Evolutionary conservation across 2,329 filamentous ascomycete genomes (phyloP).

Genomic region (Juglanconis sp.): DNA sequence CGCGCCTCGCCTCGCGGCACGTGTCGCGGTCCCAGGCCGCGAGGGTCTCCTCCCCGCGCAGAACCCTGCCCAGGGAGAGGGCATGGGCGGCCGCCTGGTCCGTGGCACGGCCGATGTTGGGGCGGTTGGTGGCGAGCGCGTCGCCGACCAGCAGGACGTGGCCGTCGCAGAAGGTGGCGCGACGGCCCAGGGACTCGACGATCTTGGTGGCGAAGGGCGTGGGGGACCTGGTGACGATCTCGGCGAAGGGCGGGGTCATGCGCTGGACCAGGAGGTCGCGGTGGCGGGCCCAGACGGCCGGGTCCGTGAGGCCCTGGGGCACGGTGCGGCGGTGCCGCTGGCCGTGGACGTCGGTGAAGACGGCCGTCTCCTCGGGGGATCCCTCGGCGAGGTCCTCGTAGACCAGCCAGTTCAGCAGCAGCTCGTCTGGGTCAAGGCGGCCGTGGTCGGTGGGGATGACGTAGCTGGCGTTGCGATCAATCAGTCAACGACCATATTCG

Average conservation of each 20-base stretch:
- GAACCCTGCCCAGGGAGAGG: slow-evolving; percentile 35
- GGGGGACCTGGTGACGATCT: slow-evolving; percentile 36
- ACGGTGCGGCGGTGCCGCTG: slow-evolving; percentile 38
- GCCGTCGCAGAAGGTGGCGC: slow-evolving; percentile 36
- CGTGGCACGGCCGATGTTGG: slow-evolving; percentile 43
- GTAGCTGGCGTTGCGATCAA: slow-evolving; percentile 26
- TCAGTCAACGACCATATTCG: not conserved
- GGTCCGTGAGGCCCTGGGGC: slow-evolving; percentile 36
- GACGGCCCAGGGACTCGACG: slow-evolving; percentile 36
- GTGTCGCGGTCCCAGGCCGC: slow-evolving; percentile 31
- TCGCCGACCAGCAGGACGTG: slow-evolving; percentile 44
- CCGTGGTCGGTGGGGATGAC: slow-evolving; percentile 42
- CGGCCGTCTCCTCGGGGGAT: slow-evolving; percentile 33
- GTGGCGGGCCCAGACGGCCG: slow-evolving; percentile 34
- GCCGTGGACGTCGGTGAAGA: slow-evolving; percentile 43
- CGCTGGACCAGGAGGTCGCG: slow-evolving; percentile 7
- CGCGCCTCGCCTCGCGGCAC: slow-evolving; percentile 5
- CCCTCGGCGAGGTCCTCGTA: slow-evolving; percentile 40
- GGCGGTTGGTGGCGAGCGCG: slow-evolving; percentile 42
- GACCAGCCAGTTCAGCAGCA: slow-evolving; percentile 46
- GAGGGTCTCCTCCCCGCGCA: slow-evolving; percentile 32
- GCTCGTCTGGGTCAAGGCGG: slow-evolving; percentile 33
- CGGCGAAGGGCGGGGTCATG: slow-evolving; percentile 38
- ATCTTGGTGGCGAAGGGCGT: slow-evolving; percentile 44
- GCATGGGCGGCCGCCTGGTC: slow-evolving; percentile 45